Percentiles rank a stretch among this genome's conserved stretches.
phyloP scores from a whole-genome alignment of 2,329 filamentous ascomycete genomes.

The Penicillium polonicum region DNA sequence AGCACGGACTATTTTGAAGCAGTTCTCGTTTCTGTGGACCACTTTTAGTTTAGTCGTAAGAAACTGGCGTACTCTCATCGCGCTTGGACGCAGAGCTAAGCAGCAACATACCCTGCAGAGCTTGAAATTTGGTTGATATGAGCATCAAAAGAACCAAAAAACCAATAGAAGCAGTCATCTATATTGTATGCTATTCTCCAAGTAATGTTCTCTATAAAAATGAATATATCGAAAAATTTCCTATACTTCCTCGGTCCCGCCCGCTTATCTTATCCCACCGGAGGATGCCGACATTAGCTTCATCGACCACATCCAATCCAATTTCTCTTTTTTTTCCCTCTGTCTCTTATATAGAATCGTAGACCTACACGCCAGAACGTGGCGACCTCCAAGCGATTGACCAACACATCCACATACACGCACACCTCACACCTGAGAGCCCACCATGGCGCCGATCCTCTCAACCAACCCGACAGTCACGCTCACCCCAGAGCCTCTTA shows the following conservation, averaged over 20 bases:
- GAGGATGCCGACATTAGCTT: constrained; percentile 12
- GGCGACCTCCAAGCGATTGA: not conserved
- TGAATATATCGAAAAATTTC: not conserved
- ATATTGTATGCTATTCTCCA: no score
- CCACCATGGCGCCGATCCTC: constrained; percentile 36
- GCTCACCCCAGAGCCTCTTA: constrained; percentile 66
- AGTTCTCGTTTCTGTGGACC: not conserved
- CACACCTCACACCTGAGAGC: not conserved
- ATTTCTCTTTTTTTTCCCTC: not conserved
- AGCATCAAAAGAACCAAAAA: not conserved
- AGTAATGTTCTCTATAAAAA: not conserved
- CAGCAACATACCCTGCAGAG: not conserved
- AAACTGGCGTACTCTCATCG: not conserved
- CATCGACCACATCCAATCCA: constrained; percentile 4
- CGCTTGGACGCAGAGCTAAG: not conserved
- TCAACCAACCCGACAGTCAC: constrained; percentile 37
- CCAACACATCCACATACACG: not conserved
- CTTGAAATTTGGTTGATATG: not conserved
- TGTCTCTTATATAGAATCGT: not conserved
- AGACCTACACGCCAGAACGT: not conserved
- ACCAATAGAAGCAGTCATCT: no score
- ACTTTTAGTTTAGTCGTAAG: not conserved
- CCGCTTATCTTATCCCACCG: constrained; percentile 17
- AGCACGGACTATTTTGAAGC: not conserved
- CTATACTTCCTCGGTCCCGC: constrained; percentile 7